Conservation (phyloP, 2,329 filamentous ascomycete species). For the Aspergillus sp. region DNA sequence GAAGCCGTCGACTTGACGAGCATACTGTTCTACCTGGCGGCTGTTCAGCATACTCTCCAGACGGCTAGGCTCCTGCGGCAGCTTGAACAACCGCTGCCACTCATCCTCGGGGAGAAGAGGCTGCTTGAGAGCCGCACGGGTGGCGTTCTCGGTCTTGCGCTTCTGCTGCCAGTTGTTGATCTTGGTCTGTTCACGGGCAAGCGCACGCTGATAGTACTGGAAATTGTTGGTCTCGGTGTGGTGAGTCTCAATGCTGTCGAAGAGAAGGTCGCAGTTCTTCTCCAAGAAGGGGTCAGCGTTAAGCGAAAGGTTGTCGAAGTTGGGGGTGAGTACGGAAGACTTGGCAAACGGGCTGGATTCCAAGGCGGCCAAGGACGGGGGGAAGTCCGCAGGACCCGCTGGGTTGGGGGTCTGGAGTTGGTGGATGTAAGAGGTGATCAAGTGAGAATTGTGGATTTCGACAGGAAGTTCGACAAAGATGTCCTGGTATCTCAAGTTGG, state of each 20-base stretch:
- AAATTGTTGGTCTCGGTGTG: constrained; percentile 99
- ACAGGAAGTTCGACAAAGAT: constrained; percentile 87
- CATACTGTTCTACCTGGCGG: constrained; percentile 95
- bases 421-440: constrained; percentile 90
- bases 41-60: constrained; percentile 92
- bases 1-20: constrained; percentile 93
- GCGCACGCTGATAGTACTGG: constrained; percentile 90
- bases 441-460: constrained; percentile 89
- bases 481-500: constrained; percentile 85
- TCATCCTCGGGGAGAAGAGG: constrained; percentile 85
- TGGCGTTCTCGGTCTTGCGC: constrained; percentile 90
- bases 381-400: constrained; percentile 62
- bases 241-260: constrained; percentile 95
- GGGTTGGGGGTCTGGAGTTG: constrained; percentile 67
- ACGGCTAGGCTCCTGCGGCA: constrained; percentile 86
- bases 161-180: constrained; percentile 95
- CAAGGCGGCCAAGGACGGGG: constrained; percentile 70
- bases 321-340: constrained; percentile 66
- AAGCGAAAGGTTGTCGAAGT: constrained; percentile 81
- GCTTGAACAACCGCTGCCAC: constrained; percentile 97
- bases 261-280: constrained; percentile 92
- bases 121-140: constrained; percentile 78
- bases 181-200: constrained; percentile 90
- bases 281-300: constrained; percentile 96
- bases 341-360: constrained; percentile 54